A percentile compares a stretch with the other conserved stretches of the same genome.
Conservation (phyloP, 2,329 filamentous ascomycete genomes). For the Fusarium ambrosium region DNA sequence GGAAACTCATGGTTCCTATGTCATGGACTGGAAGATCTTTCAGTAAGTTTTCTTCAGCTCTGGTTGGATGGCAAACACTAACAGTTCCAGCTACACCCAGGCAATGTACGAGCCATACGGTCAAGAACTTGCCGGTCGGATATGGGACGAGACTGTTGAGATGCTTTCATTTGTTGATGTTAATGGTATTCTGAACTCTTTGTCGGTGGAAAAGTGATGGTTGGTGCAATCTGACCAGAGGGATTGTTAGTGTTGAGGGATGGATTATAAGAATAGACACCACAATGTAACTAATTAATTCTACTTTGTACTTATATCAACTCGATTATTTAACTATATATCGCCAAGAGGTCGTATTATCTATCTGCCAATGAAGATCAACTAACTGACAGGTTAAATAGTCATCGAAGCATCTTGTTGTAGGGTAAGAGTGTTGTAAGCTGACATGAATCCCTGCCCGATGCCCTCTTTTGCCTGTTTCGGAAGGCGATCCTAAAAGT, state of each 20-base stretch:
- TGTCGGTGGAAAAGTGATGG: slow-evolving; percentile 3
- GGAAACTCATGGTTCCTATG: slow-evolving; percentile 42
- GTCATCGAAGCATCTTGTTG: not conserved
- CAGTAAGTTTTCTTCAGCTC: slow-evolving; percentile 30
- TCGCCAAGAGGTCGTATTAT: not conserved
- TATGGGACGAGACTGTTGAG: slow-evolving; percentile 57
- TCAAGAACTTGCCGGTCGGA: slow-evolving; percentile 48
- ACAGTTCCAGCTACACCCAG: slow-evolving; percentile 47
- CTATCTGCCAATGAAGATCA: not conserved
- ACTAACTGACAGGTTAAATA: not conserved
- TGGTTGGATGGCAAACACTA: slow-evolving; percentile 5
- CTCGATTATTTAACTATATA: not conserved
- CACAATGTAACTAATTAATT: not conserved
- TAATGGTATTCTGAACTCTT: slow-evolving; percentile 28
- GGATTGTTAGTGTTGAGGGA: not conserved
- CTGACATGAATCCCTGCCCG: not conserved
- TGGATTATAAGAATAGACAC: not conserved
- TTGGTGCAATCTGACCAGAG: not conserved
- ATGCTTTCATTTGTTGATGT: slow-evolving; percentile 52
- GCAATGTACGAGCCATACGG: slow-evolving; percentile 53
- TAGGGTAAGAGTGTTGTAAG: not conserved
- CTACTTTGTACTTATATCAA: not conserved
- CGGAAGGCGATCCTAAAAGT: not conserved
- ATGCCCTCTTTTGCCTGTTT: not conserved
- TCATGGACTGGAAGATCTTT: slow-evolving; percentile 44